Conservation (phyloP, 352 stramenopile genomes). For the Pythium folliculosum region DNA sequence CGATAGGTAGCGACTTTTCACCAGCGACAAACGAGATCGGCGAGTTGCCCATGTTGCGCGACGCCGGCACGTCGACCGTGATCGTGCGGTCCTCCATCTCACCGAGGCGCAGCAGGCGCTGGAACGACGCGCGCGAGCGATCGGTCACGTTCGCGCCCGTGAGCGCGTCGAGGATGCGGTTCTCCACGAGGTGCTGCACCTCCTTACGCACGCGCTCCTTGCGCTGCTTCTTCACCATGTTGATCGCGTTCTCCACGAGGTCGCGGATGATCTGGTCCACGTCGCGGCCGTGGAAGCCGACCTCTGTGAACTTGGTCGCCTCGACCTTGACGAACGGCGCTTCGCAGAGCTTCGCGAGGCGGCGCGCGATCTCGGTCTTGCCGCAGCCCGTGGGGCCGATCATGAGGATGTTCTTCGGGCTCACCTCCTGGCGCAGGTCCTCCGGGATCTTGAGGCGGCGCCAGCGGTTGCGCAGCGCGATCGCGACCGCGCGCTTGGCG, state of each 20-base stretch:
- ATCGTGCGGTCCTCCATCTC: constrained; percentile 85
- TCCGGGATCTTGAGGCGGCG: constrained; percentile 94
- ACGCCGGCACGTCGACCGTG: constrained; percentile 69
- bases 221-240: constrained; percentile 95
- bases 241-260: constrained; percentile 97
- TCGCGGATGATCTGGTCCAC: constrained; percentile 99
- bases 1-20: constrained; percentile 74
- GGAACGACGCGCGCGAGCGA: constrained; percentile 90
- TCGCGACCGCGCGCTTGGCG: constrained; percentile 97
- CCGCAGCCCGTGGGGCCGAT: constrained; percentile 98
- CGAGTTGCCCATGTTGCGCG: constrained; percentile 46
- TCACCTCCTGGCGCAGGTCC: constrained; percentile 90
- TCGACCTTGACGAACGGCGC: constrained; percentile 98
- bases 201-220: constrained; percentile 93
- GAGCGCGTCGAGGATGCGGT: constrained; percentile 94
- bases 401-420: constrained; percentile 99
- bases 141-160: constrained; percentile 85
- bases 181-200: constrained; percentile 93
- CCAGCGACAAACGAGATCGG: constrained; percentile 74
- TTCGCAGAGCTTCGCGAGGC: constrained; percentile 96
- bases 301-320: constrained; percentile 99
- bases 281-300: constrained; percentile 99
- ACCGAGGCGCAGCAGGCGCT: constrained; percentile 86
- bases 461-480: constrained; percentile 98
- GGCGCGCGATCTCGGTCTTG: constrained; percentile 98